Base-by-base conservation (phyloP, 805 yeast species). In the Saccharomycopsis schoenii region DNA sequence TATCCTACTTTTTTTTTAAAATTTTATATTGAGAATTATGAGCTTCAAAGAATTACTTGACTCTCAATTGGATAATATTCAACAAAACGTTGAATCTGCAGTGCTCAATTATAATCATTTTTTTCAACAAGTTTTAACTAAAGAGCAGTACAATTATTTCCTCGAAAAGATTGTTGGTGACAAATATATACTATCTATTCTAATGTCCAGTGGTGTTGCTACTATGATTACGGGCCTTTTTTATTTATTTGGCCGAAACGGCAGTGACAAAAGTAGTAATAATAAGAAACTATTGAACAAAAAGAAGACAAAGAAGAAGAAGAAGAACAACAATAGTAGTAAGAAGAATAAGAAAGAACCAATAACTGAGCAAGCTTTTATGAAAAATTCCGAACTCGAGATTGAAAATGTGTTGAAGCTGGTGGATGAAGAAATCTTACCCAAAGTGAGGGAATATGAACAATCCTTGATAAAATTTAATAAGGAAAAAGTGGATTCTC, bases 391-490 rank as follows among this genome's bases (percentile, higher is more conserved):
- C 29, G 52, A 21, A n/a, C 52, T 47, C 11, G 52, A 24, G 21
- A 47, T 47, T n/a, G 58, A 59, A 8, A 11, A 54, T 34, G 57
- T 40, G 40, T 25, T 36, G 19, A 36, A 56, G 51, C 43, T 43
- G 15, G 25, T 39, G 17, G 34, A 19, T 21, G 57, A 59, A 21
- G 52, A 56, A 56, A 40, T 61, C 34, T 36, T 57, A 2, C 64
- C 65, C 2, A 43, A 58, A 37, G 41, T 62, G 5, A 25, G 58
- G 9, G 60, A 62, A 29, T 62, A 57, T 41, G 63, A 62, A 41
- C n/a, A 37, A 15, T 24, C 39, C 15, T 51, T 60, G 25, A 21
- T 15, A 29, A 39, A 57, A n/a, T 50, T 36, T 34, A 36, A 55
- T 19, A 24, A 47, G 4, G 52, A 47, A 9, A 47, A 47, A 15